These are phyloP conservation scores for Verticillium klebahnii DNA, from an alignment of 2,329 filamentous ascomycete genomes.

Conservation along the genomic window DNA sequence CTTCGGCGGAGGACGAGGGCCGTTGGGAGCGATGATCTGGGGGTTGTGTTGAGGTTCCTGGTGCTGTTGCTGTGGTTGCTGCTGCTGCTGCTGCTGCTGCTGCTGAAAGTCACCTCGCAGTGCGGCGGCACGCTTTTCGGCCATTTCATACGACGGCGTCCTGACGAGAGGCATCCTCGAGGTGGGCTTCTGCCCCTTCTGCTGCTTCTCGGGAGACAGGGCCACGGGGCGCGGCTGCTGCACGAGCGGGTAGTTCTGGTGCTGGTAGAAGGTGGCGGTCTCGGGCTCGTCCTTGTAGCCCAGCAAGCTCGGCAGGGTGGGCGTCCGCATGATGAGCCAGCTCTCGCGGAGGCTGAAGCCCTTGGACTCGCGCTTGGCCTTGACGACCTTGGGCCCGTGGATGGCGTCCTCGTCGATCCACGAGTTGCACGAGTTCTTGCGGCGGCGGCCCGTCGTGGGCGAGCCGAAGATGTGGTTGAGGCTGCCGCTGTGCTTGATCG, in stretches of 20 bases:
- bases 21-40: slow-evolving; percentile 2
- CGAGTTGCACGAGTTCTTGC: slow-evolving; percentile 14
- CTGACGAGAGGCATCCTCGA: slow-evolving; percentile 8
- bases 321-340: slow-evolving; percentile 24
- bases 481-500: slow-evolving; percentile 25
- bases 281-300: slow-evolving; percentile 15
- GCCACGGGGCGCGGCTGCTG: slow-evolving; percentile 7
- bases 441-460: not conserved
- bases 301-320: slow-evolving; percentile 30
- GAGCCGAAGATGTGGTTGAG: slow-evolving; percentile 18
- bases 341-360: slow-evolving; percentile 25
- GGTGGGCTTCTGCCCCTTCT: not conserved
- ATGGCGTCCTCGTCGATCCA: slow-evolving; percentile 49
- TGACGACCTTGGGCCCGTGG: slow-evolving; percentile 40
- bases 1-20: slow-evolving; percentile 13
- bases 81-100: slow-evolving; percentile 2
- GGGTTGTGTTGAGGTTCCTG: not conserved
- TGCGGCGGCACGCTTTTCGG: slow-evolving; percentile 11
- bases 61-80: not conserved
- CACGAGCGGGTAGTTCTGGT: slow-evolving; percentile 6
- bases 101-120: slow-evolving; percentile 11
- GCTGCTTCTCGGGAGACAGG: not conserved
- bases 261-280: slow-evolving; percentile 13
- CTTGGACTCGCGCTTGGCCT: slow-evolving; percentile 15
- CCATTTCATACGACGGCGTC: slow-evolving; percentile 12